A percentile compares a stretch with the other conserved stretches of the same genome.
These are phyloP conservation scores for Zygoascus meyerae DNA, from an alignment of 1,139 yeast genomes.

Conservation along the genomic window DNA sequence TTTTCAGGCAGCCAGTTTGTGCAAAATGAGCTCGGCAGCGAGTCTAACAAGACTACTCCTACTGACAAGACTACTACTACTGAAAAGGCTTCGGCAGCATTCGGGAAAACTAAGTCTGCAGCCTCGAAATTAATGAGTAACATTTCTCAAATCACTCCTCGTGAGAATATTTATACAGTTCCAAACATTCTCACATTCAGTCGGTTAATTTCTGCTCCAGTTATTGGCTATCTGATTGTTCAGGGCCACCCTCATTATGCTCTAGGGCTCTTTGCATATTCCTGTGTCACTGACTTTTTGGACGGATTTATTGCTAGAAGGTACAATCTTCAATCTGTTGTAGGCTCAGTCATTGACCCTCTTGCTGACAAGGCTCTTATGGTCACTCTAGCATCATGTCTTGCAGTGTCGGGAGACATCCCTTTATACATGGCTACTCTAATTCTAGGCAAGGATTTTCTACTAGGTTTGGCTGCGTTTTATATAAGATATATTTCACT, in stretches of 20 bases:
- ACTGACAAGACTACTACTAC: no score
- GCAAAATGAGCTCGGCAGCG: no score
- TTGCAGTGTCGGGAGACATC: conserved; percentile 58
- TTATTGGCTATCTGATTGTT: conserved; percentile 72
- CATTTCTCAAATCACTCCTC: conserved; percentile 2
- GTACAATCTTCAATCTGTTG: conserved; percentile 67
- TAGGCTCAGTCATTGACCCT: conserved; percentile 92
- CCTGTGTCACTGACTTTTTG: conserved; percentile 83
- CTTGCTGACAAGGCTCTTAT: conserved; percentile 89
- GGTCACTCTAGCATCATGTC: conserved; percentile 76
- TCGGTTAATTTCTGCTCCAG: conserved; percentile 72
- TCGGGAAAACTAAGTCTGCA: no score
- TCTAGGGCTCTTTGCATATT: conserved; percentile 66
- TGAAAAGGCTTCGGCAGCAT: no score
- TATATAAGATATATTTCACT: conserved; percentile 68
- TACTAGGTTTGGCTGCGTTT: conserved; percentile 70
- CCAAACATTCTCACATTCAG: conserved; percentile 83
- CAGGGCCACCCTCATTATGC: conserved; percentile 59
- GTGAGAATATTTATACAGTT: conserved; percentile 64
- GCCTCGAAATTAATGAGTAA: no score
- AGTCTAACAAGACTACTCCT: no score
- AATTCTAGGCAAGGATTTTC: conserved; percentile 79
- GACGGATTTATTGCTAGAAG: conserved; percentile 89
- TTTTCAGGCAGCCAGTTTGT: no score
- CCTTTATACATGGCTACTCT: conserved; percentile 61